Evolutionary conservation across 768 basidiomycete genomes (phyloP).

Genomic region (Obba rivulosa): DNA sequence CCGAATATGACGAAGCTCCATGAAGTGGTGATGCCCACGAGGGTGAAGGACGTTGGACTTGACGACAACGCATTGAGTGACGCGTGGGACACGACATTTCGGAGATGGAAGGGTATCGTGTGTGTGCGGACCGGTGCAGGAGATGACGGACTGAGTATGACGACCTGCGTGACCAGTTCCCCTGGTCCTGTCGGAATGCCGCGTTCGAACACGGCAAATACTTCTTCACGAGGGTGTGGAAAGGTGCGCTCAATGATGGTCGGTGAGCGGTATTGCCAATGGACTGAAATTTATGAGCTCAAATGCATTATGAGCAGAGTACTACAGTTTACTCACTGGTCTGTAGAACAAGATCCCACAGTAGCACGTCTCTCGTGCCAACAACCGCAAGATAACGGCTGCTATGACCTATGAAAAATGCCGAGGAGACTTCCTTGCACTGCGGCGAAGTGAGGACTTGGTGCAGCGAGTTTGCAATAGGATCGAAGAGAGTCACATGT

Average conservation of each 20-base stretch:
- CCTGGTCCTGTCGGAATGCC: slow-evolving; percentile 12
- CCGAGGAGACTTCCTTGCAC: slow-evolving; percentile 37
- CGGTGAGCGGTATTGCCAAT: slow-evolving; percentile 46
- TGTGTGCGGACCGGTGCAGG: slow-evolving; percentile 37
- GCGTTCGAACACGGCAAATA: slow-evolving; percentile 53
- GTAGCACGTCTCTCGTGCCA: slow-evolving; percentile 42
- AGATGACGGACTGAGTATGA: slow-evolving; percentile 44
- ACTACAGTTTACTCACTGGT: slow-evolving; percentile 40
- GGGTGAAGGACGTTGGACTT: slow-evolving; percentile 37
- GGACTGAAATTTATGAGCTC: slow-evolving; percentile 37
- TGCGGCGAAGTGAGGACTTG: slow-evolving; percentile 57
- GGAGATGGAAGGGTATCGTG: slow-evolving; percentile 59
- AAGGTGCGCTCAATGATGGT: slow-evolving; percentile 40
- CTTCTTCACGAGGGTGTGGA: slow-evolving; percentile 50
- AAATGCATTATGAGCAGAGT: slow-evolving; percentile 1
- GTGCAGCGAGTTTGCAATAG: slow-evolving; percentile 51
- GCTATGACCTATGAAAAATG: slow-evolving; percentile 62
- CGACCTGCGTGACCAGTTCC: slow-evolving; percentile 29
- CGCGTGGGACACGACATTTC: slow-evolving; percentile 37
- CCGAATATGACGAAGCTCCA: slow-evolving; percentile 70
- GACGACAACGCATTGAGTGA: slow-evolving; percentile 25
- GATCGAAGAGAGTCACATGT: slow-evolving; percentile 71
- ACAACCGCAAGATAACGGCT: slow-evolving; percentile 67
- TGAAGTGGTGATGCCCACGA: slow-evolving; percentile 64
- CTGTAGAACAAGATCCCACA: slow-evolving; percentile 71